phyloP scores from a whole-genome alignment of 305 asterid species.

The Euphrasia arctica region DNA sequence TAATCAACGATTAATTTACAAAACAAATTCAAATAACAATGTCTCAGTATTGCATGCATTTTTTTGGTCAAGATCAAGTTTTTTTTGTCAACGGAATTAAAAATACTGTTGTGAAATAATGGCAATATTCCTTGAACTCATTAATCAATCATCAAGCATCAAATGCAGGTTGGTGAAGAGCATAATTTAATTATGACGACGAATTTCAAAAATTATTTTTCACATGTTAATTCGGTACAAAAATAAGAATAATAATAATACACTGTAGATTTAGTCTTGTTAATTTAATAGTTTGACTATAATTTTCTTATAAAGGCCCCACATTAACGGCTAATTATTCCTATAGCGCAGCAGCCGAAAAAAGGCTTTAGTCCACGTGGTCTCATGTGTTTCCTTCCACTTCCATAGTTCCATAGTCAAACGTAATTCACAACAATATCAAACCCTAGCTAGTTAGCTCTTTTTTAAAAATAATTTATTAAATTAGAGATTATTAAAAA shows the following conservation, averaged over 20 bases:
- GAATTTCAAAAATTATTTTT: conserved; percentile 18
- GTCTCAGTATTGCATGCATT: conserved; percentile 32
- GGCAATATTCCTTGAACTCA: conserved; percentile 45
- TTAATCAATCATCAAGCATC: conserved; percentile 21
- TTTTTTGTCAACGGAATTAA: conserved; percentile 24
- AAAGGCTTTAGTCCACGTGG: conserved; percentile 51
- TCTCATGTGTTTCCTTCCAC: conserved; percentile 45
- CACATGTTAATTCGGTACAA: conserved; percentile 34
- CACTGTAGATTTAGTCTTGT: background rate
- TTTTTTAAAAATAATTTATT: no score
- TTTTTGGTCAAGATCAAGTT: conserved; percentile 34
- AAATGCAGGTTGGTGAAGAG: conserved; percentile 36
- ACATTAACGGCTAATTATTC: conserved; percentile 31
- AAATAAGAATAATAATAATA: background rate
- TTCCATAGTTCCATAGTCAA: conserved; percentile 23
- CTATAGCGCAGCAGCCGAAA: conserved; percentile 22
- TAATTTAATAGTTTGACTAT: conserved; percentile 40
- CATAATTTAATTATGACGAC: conserved; percentile 18
- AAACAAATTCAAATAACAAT: conserved; percentile 24
- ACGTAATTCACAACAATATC: conserved; percentile 18
- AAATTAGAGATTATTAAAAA: no score
- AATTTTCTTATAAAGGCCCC: conserved; percentile 24
- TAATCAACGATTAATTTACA: background rate
- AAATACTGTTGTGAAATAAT: conserved; percentile 27
- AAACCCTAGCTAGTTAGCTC: no score